phyloP scores from a whole-genome alignment of 192 early-diverging fungal species.

The Helicostylum pulchrum region DNA sequence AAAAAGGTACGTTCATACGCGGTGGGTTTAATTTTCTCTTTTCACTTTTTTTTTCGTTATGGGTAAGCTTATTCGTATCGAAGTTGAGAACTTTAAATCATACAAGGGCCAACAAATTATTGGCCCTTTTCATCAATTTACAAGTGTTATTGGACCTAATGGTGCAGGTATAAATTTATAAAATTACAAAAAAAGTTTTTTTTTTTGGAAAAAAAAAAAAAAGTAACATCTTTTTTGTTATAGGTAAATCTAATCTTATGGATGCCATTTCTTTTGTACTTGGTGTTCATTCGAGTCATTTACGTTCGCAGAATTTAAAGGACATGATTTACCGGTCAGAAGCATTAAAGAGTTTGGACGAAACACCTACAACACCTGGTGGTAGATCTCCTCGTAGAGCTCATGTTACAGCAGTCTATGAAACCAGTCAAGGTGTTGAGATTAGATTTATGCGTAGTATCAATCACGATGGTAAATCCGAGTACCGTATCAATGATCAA shows the following conservation, averaged over 20 bases:
- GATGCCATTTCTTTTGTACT: slow-evolving; percentile 99
- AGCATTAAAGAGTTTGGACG: slow-evolving; percentile 47
- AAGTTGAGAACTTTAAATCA: slow-evolving; percentile 98
- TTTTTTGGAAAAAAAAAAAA: background rate
- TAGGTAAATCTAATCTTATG: slow-evolving; percentile 98
- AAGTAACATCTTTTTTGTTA: background rate
- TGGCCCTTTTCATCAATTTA: slow-evolving; percentile 93
- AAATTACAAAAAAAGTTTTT: background rate
- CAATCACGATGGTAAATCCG: slow-evolving; percentile 64
- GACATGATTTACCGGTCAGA: slow-evolving; percentile 89
- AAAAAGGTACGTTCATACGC: too few relatives aligned
- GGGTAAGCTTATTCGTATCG: slow-evolving; percentile 83
- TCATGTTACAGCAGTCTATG: slow-evolving; percentile 84
- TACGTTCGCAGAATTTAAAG: slow-evolving; percentile 84
- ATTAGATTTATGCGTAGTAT: slow-evolving; percentile 74
- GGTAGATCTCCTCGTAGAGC: slow-evolving; percentile 49
- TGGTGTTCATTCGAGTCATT: slow-evolving; percentile 87
- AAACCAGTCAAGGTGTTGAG: slow-evolving; percentile 58
- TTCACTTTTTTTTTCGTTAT: slow-evolving; percentile 36
- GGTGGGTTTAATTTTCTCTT: slow-evolving; percentile 1
- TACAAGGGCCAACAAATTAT: slow-evolving; percentile 93
- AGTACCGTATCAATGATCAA: slow-evolving; percentile 85
- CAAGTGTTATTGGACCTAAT: slow-evolving; percentile 95
- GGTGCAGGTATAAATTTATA: slow-evolving; percentile 67
- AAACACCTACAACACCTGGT: slow-evolving; percentile 6